These are phyloP conservation scores for Erigeron philadelphicus DNA, from an alignment of 140 eudicot species.

Conservation along the genomic window DNA sequence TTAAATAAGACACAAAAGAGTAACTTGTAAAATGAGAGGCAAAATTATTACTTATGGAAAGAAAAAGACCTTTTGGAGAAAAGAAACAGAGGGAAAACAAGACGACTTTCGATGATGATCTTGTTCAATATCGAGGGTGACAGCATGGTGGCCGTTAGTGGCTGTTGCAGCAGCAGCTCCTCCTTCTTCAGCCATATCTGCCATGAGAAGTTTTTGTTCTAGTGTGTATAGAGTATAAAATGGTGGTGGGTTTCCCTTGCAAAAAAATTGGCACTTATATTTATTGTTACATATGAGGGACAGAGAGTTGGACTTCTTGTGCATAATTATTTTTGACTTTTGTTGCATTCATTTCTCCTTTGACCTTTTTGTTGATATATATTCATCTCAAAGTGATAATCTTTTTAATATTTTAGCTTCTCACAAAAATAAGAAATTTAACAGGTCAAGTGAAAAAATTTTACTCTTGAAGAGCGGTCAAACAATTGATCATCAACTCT, in stretches of 20 bases:
- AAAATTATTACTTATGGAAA: neutral
- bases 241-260: neutral
- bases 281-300: neutral
- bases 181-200: neutral
- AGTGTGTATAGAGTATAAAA: neutral
- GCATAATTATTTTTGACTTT: neutral
- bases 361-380: too few relatives aligned
- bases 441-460: too few relatives aligned
- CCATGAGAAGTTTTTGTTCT: neutral
- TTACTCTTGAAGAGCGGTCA: too few relatives aligned
- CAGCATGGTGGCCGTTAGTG: neutral
- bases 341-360: neutral
- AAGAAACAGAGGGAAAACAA: neutral
- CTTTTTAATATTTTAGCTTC: too few relatives aligned
- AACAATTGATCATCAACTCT: too few relatives aligned
- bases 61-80: neutral
- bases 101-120: neutral
- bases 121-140: neutral
- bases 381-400: too few relatives aligned
- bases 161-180: neutral
- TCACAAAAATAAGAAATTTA: too few relatives aligned
- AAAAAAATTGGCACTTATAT: neutral
- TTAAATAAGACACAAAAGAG: neutral
- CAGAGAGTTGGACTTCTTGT: neutral
- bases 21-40: neutral